phyloP scores from a whole-genome alignment of 148 eudicot species.

The Dysphania ambrosioides region DNA sequence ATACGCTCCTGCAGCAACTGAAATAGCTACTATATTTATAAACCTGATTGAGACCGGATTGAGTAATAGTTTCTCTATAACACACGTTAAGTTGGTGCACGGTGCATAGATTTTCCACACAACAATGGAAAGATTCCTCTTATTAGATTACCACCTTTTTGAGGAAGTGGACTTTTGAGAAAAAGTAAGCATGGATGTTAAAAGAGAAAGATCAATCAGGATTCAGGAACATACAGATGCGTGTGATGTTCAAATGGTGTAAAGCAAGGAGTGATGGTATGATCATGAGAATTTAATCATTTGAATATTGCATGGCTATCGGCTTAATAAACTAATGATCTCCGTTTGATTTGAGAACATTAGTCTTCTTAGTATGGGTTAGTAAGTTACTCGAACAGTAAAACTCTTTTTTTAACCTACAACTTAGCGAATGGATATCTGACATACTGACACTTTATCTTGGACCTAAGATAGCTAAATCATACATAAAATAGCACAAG shows the following conservation, averaged over 20 bases:
- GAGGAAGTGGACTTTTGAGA: slow-evolving; percentile 13
- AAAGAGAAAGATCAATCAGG: not conserved
- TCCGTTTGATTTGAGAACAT: not conserved
- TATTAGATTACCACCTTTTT: slow-evolving; percentile 17
- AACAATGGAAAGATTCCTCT: not conserved
- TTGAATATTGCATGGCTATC: not conserved
- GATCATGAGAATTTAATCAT: not conserved
- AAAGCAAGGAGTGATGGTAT: no score
- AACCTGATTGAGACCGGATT: slow-evolving; percentile 1
- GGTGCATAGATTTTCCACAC: slow-evolving; percentile 28
- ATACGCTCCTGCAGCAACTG: not conserved
- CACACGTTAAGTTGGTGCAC: slow-evolving; percentile 27
- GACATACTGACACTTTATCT: no score
- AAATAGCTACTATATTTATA: not conserved
- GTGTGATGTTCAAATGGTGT: not conserved
- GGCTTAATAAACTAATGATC: not conserved
- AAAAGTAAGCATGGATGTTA: not conserved
- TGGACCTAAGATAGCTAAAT: no score
- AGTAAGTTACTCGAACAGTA: no score
- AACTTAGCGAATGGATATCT: no score
- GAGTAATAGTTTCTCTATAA: slow-evolving; percentile 4
- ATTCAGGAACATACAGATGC: not conserved
- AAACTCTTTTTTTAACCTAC: no score
- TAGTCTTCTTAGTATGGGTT: no score
- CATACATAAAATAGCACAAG: no score